Conservation (phyloP, 441 rosid species). For the Euphorbia corollata region DNA sequence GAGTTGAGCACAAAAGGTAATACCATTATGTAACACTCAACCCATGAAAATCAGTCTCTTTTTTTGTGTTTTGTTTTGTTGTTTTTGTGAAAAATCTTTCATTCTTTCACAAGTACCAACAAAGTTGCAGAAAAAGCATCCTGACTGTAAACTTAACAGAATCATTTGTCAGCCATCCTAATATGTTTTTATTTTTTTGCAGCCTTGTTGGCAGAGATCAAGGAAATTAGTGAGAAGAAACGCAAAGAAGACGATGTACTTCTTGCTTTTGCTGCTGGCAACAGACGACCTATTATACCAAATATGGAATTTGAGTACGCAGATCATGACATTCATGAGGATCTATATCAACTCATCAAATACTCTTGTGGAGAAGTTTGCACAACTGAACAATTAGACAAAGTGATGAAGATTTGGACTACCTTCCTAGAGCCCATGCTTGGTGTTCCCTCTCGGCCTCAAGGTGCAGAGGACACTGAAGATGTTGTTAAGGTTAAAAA, state of each 20-base stretch:
- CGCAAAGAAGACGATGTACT: conserved; percentile 73
- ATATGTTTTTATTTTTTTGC: conserved; percentile 21
- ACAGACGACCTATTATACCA: conserved; percentile 53
- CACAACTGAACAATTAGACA: conserved; percentile 77
- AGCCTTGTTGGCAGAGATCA: conserved; percentile 84
- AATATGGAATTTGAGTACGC: conserved; percentile 75
- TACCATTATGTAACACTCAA: conserved; percentile 8
- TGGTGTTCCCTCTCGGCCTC: conserved; percentile 79
- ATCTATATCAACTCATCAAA: conserved; percentile 86
- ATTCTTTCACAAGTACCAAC: conserved; percentile 2
- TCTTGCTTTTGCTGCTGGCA: conserved; percentile 88
- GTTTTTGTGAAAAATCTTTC: background rate
- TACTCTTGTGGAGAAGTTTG: conserved; percentile 94
- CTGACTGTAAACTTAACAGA: background rate
- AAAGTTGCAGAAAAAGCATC: background rate
- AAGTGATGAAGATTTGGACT: conserved; percentile 90
- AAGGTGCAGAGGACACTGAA: conserved; percentile 78
- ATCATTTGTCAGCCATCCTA: conserved; percentile 15
- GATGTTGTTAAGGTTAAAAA: conserved; percentile 61
- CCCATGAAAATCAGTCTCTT: background rate
- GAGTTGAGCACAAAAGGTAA: conserved; percentile 89
- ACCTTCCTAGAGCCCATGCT: conserved; percentile 80
- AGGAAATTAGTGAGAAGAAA: conserved; percentile 78
- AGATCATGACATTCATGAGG: conserved; percentile 90
- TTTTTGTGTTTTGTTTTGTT: background rate